phyloP scores from a whole-genome alignment of 1,139 yeast genomes.

The Saccharomyces hybrid region DNA sequence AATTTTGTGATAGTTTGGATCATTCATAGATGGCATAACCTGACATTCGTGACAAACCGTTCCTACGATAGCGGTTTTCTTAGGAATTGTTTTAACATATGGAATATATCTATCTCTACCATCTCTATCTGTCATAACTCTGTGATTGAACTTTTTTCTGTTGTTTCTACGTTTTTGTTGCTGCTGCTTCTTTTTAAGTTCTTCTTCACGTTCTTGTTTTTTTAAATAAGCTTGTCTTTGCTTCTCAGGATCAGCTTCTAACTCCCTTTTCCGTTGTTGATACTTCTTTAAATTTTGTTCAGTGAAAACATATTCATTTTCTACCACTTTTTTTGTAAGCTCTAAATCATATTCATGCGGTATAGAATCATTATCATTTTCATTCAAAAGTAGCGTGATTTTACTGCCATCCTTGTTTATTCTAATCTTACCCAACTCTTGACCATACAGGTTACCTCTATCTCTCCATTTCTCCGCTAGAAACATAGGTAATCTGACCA shows the following conservation, averaged over 20 bases:
- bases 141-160: conserved; percentile 29
- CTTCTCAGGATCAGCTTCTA: conserved; percentile 34
- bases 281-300: conserved; percentile 74
- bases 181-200: conserved; percentile 33
- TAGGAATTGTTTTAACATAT: conserved; percentile 73
- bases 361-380: conserved; percentile 42
- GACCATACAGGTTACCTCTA: conserved; percentile 54
- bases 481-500: conserved; percentile 82
- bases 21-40: conserved; percentile 69
- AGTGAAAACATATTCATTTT: conserved; percentile 81
- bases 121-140: conserved; percentile 37
- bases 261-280: conserved; percentile 45
- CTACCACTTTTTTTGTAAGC: conserved; percentile 68
- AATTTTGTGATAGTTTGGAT: conserved; percentile 57
- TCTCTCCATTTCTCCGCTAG: conserved; percentile 77
- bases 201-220: conserved; percentile 36
- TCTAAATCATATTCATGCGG: conserved; percentile 82
- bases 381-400: conserved; percentile 52
- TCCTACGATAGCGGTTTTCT: conserved; percentile 79
- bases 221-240: conserved; percentile 37
- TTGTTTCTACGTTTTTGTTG: conserved; percentile 29
- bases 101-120: conserved; percentile 51
- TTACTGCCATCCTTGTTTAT: conserved; percentile 48
- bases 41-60: conserved; percentile 90
- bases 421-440: conserved; percentile 73